Conservation (phyloP, 2,329 filamentous ascomycete genomes). For the Trichothecium roseum region DNA sequence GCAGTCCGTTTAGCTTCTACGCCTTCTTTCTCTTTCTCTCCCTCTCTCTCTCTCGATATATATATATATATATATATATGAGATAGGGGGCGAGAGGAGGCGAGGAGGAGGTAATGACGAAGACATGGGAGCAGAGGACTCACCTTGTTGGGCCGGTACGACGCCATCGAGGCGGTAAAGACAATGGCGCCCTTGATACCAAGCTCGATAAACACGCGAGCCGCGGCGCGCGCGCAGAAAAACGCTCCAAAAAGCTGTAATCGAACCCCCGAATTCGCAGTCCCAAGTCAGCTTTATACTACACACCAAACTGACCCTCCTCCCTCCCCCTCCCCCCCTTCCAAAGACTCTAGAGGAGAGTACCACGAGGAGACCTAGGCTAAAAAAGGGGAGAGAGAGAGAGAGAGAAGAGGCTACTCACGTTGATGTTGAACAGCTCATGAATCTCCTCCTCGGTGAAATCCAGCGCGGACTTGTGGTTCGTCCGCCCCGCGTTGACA, state of each 20-base stretch:
- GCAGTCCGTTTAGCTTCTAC: not conserved
- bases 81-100: not conserved
- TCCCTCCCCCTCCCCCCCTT: too few species aligned
- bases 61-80: too few species aligned
- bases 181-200: slow-evolving; percentile 21
- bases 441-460: slow-evolving; percentile 15
- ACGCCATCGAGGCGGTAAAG: slow-evolving; percentile 34
- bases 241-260: slow-evolving; percentile 35
- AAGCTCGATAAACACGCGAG: slow-evolving; percentile 25
- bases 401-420: slow-evolving; percentile 1
- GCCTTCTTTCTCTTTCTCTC: not conserved
- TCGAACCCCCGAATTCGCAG: too few species aligned
- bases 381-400: too few species aligned
- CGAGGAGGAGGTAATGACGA: not conserved
- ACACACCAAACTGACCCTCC: not conserved
- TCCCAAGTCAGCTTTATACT: slow-evolving; percentile 4
- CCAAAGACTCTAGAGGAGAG: too few species aligned
- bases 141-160: slow-evolving; percentile 32
- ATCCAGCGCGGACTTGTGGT: slow-evolving; percentile 38
- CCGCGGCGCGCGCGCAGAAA: slow-evolving; percentile 31
- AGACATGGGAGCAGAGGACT: slow-evolving; percentile 30
- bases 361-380: too few species aligned
- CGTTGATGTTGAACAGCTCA: slow-evolving; percentile 14
- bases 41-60: too few species aligned
- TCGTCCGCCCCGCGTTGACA: slow-evolving; percentile 37